These are phyloP conservation scores for Pseudovirgaria hyperparasitica DNA, from an alignment of 2,329 filamentous ascomycete species.

Conservation along the genomic window DNA sequence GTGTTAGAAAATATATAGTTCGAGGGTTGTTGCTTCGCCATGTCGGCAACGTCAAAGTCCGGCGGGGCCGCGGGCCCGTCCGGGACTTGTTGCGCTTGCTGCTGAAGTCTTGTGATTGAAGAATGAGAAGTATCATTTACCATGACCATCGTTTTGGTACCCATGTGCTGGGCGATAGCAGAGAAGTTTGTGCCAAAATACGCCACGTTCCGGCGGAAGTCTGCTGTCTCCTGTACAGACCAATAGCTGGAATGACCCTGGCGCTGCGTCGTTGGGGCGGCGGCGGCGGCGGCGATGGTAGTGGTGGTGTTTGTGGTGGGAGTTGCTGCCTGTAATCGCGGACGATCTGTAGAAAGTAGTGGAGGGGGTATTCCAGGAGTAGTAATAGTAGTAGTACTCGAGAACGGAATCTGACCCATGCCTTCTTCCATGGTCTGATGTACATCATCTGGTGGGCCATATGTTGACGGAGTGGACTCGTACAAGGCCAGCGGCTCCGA, in stretches of 20 bases:
- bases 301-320: too few species aligned
- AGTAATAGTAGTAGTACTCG: too few species aligned
- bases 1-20: constrained; percentile 5
- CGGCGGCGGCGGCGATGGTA: constrained; percentile 2
- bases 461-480: constrained; percentile 13
- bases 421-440: too few species aligned
- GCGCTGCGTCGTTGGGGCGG: constrained; percentile 26
- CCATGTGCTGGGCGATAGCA: constrained; percentile 65
- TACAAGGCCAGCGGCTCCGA: constrained; percentile 11
- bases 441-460: too few species aligned
- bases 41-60: neutral
- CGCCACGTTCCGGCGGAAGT: constrained; percentile 59
- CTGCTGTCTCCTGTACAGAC: constrained; percentile 70
- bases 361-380: too few species aligned
- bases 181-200: constrained; percentile 71
- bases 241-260: constrained; percentile 68
- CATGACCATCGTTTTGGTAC: constrained; percentile 78
- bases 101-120: constrained; percentile 1
- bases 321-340: too few species aligned
- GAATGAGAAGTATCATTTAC: constrained; percentile 29
- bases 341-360: constrained; percentile 11
- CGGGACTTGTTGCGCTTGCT: neutral
- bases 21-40: neutral
- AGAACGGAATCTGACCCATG: too few species aligned
- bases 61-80: neutral